phyloP scores from a whole-genome alignment of 257 asterid species.

The Asclepias syriaca region DNA sequence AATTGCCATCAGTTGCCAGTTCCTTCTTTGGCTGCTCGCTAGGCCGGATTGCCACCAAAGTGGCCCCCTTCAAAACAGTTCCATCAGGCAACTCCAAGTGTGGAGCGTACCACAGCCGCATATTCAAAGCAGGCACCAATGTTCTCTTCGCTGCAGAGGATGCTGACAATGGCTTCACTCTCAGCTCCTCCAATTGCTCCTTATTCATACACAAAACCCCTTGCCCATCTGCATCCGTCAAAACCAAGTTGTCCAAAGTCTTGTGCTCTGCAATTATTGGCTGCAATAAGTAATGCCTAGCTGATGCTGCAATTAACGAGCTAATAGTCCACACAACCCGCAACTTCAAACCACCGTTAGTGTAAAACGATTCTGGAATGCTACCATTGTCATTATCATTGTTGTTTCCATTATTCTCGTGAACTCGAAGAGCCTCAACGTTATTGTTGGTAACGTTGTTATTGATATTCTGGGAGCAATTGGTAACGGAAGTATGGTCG shows the following conservation, averaged over 20 bases:
- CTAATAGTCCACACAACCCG: conserved; percentile 94
- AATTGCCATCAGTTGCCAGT: conserved; percentile 46
- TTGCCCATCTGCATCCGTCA: conserved; percentile 80
- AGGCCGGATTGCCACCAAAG: conserved; percentile 80
- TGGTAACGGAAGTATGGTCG: not conserved
- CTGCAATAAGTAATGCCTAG: conserved; percentile 78
- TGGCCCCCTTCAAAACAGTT: conserved; percentile 77
- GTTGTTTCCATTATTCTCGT: conserved; percentile 9
- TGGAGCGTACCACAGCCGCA: conserved; percentile 79
- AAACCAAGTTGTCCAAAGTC: conserved; percentile 59
- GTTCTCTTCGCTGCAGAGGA: conserved; percentile 85
- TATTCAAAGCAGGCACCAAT: conserved; percentile 75
- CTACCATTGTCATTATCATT: conserved; percentile 48
- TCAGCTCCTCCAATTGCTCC: conserved; percentile 82
- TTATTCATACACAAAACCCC: conserved; percentile 79
- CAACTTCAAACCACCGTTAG: conserved; percentile 75
- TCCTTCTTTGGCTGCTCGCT: conserved; percentile 70
- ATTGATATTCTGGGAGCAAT: not conserved
- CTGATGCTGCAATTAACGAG: conserved; percentile 85
- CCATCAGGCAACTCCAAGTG: conserved; percentile 81
- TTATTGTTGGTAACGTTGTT: not conserved
- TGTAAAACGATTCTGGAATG: conserved; percentile 80
- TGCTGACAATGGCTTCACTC: conserved; percentile 83
- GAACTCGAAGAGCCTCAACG: not conserved
- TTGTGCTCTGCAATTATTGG: conserved; percentile 73